Conservation (phyloP, 768 basidiomycete genomes). For the Mrakia blollopis region DNA sequence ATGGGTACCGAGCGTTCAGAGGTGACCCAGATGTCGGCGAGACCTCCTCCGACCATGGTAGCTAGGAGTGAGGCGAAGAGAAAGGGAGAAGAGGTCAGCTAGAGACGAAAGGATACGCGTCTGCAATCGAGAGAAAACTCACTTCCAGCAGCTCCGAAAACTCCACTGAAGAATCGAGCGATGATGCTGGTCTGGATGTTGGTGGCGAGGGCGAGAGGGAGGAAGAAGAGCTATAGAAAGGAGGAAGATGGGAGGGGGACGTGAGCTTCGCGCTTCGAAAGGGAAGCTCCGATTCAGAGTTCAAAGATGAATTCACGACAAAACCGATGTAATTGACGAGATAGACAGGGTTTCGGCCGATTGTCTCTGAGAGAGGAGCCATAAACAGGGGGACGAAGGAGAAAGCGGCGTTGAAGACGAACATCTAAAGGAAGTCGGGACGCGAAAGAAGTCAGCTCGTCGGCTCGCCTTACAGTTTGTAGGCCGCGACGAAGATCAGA, state of each 20-base stretch:
- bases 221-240: not conserved
- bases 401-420: conserved; percentile 30
- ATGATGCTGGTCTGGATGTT: conserved; percentile 36
- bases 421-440: not conserved
- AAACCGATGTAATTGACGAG: conserved; percentile 18
- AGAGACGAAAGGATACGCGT: too few species aligned
- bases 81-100: too few species aligned
- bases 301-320: not conserved
- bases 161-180: conserved; percentile 33
- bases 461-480: too few species aligned
- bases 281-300: too few species aligned
- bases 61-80: too few species aligned
- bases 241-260: not conserved
- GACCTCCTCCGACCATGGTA: conserved; percentile 35
- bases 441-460: too few species aligned
- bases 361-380: conserved; percentile 17
- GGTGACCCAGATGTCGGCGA: conserved; percentile 36
- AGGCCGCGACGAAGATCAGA: too few species aligned
- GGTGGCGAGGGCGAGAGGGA: conserved; percentile 22
- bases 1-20: conserved; percentile 36
- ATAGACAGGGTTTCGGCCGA: conserved; percentile 30
- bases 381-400: conserved; percentile 23
- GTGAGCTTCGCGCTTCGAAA: too few species aligned
- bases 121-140: too few species aligned
- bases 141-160: conserved; percentile 36